A percentile compares a stretch with the other conserved stretches of the same genome.
Evolutionary conservation across 2,329 filamentous ascomycete species (phyloP).

Genomic region (Chalaropsis ovoidea): DNA sequence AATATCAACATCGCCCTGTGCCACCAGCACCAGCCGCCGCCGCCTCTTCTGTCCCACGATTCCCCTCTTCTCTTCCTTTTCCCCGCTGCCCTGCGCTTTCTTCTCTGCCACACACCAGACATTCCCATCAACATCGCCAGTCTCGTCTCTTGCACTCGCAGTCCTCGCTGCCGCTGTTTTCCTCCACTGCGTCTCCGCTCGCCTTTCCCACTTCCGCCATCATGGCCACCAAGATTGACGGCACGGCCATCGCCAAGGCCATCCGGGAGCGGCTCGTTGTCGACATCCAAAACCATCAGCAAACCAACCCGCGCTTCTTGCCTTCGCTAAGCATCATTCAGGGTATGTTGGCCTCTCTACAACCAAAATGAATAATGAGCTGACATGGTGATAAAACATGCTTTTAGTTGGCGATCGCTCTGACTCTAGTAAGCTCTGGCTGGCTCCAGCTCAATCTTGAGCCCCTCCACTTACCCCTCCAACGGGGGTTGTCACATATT

Average conservation of each 20-base stretch:
- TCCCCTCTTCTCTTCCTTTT: not conserved
- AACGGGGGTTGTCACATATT: not conserved
- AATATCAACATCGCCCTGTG: not conserved
- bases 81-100: not conserved
- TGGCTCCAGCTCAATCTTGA: not conserved
- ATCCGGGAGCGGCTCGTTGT: conserved; percentile 73
- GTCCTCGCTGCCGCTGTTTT: conserved; percentile 1
- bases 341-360: conserved; percentile 37
- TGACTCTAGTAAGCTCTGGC: conserved; percentile 63
- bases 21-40: not conserved
- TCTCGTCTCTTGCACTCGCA: not conserved
- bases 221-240: conserved; percentile 94
- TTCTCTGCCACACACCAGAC: not conserved
- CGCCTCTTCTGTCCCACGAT: conserved; percentile 5
- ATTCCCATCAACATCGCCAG: not conserved
- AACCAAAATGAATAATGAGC: conserved; percentile 5
- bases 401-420: conserved; percentile 73
- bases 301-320: conserved; percentile 74
- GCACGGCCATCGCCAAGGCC: conserved; percentile 83
- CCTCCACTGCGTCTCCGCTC: conserved; percentile 1
- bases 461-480: conserved; percentile 5
- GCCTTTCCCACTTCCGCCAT: conserved; percentile 42
- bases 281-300: conserved; percentile 74
- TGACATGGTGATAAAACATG: conserved; percentile 24
- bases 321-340: conserved; percentile 91